A percentile compares a stretch with the other conserved stretches of the same genome.
Conservation (phyloP, 345 rosid genomes). For the Firmiana major region DNA sequence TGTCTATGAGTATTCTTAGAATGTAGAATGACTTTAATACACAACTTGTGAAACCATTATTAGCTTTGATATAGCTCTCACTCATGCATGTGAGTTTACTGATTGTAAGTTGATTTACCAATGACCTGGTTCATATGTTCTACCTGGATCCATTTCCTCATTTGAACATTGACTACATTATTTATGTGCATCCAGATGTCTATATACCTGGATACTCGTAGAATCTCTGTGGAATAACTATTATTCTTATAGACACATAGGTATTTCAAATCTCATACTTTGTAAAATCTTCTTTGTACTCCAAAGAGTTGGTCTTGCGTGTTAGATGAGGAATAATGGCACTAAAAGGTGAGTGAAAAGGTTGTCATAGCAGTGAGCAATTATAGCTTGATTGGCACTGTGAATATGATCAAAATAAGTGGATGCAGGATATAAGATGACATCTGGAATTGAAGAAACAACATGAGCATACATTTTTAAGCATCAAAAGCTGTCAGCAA, state of each 20-base stretch:
- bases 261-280: background rate
- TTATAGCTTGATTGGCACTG: background rate
- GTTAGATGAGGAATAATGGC: background rate
- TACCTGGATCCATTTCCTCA: background rate
- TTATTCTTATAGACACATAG: background rate
- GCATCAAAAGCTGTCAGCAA: background rate
- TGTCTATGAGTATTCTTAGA: background rate
- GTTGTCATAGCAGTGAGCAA: background rate
- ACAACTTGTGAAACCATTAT: background rate
- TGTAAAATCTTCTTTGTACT: background rate
- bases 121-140: background rate
- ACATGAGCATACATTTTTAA: background rate
- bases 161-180: background rate
- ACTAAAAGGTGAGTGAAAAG: slow-evolving; percentile 2
- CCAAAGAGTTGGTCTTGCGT: background rate
- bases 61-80: background rate
- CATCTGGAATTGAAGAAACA: background rate
- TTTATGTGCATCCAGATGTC: background rate
- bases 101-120: background rate
- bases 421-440: background rate
- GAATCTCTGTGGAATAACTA: background rate
- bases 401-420: background rate
- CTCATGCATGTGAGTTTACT: slow-evolving; percentile 1
- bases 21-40: background rate
- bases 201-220: background rate